Evolutionary conservation across 768 basidiomycete genomes (phyloP).

Genomic region (Xanthoconium purpureum): DNA sequence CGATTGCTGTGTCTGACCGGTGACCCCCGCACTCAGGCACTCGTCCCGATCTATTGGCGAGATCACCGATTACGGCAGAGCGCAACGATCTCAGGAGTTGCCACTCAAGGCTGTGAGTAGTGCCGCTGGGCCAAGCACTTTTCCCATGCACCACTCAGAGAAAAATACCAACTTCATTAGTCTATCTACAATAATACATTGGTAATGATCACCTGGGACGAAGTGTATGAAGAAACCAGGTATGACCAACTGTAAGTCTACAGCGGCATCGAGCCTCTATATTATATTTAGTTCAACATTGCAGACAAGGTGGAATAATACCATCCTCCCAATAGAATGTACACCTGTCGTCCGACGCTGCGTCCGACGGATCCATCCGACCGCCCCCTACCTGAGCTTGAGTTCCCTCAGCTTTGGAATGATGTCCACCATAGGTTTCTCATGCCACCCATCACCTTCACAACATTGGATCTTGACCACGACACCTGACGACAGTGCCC

Average conservation of each 20-base stretch:
- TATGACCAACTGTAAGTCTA: not conserved
- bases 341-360: not conserved
- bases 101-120: conserved; percentile 14
- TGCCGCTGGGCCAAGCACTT: not conserved
- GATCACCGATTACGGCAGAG: conserved; percentile 14
- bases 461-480: conserved; percentile 15
- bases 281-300: not conserved
- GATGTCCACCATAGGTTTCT: conserved; percentile 27
- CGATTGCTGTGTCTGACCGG: conserved; percentile 12
- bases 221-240: not conserved
- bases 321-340: not conserved
- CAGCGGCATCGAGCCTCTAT: not conserved
- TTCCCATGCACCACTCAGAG: not conserved
- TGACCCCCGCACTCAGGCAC: conserved; percentile 2
- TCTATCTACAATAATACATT: not conserved
- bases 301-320: not conserved
- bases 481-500: not conserved
- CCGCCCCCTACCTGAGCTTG: conserved; percentile 13
- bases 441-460: conserved; percentile 18
- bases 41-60: not conserved
- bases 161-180: not conserved
- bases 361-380: not conserved
- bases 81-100: not conserved
- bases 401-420: conserved; percentile 30
- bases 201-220: conserved; percentile 3